Evolutionary conservation across 768 basidiomycete species (phyloP).

Genomic region (Pulveroboletus frians): DNA sequence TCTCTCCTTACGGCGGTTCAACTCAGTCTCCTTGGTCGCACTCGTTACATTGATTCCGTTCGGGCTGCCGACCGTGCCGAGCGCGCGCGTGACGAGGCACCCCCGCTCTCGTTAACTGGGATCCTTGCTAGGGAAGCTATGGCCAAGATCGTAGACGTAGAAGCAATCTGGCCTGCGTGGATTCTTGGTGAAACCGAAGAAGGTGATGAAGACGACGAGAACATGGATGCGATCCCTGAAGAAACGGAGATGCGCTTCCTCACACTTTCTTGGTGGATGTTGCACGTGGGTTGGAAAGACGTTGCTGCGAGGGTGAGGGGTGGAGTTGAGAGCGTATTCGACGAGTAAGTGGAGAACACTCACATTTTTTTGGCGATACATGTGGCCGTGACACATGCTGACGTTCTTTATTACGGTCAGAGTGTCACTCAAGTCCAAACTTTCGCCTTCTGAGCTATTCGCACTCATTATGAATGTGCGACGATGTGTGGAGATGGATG

Average conservation of each 20-base stretch:
- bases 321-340: slow-evolving; percentile 79
- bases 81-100: slow-evolving; percentile 38
- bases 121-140: slow-evolving; percentile 25
- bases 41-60: slow-evolving; percentile 72
- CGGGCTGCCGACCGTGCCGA: slow-evolving; percentile 58
- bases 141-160: slow-evolving; percentile 23
- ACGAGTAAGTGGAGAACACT: slow-evolving; percentile 51
- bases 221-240: slow-evolving; percentile 41
- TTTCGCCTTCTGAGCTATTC: slow-evolving; percentile 66
- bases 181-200: slow-evolving; percentile 22
- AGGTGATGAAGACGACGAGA: slow-evolving; percentile 26
- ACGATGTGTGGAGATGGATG: slow-evolving; percentile 68
- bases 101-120: slow-evolving; percentile 25
- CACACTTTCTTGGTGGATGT: slow-evolving; percentile 88
- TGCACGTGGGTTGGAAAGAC: slow-evolving; percentile 89
- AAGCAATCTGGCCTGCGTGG: slow-evolving; percentile 22
- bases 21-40: slow-evolving; percentile 76
- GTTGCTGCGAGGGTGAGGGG: slow-evolving; percentile 66
- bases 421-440: slow-evolving; percentile 75
- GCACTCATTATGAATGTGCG: slow-evolving; percentile 69
- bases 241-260: slow-evolving; percentile 77
- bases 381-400: background rate
- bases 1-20: slow-evolving; percentile 84
- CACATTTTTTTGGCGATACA: background rate
- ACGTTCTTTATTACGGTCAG: slow-evolving; percentile 35